Conservation (phyloP, 179 eudicot species). For the Silene noctiflora region DNA sequence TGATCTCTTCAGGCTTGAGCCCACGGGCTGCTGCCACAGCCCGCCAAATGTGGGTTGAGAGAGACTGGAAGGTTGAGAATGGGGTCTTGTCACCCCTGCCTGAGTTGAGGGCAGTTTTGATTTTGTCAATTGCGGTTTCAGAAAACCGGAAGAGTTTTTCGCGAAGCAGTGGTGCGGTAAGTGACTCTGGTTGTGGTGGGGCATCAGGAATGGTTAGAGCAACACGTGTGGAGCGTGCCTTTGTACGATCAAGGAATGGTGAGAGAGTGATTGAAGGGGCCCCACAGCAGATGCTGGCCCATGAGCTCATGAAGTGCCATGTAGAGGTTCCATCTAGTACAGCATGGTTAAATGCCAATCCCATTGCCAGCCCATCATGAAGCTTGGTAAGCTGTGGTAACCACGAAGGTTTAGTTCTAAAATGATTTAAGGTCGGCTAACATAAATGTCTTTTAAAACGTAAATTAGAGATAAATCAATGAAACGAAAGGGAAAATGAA, state of each 20-base stretch:
- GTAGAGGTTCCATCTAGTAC: slow-evolving; percentile 88
- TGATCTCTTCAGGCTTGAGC: slow-evolving; percentile 72
- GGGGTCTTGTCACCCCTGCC: slow-evolving; percentile 23
- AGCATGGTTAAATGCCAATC: slow-evolving; percentile 89
- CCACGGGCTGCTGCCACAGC: slow-evolving; percentile 73
- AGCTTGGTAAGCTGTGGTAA: slow-evolving; percentile 71
- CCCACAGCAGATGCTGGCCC: slow-evolving; percentile 77
- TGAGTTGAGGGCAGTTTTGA: slow-evolving; percentile 53
- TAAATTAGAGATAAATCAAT: too few species aligned
- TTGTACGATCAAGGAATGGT: slow-evolving; percentile 78
- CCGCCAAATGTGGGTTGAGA: slow-evolving; percentile 80
- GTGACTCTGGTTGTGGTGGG: slow-evolving; percentile 29
- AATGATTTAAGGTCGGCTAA: too few species aligned
- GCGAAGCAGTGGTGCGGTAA: slow-evolving; percentile 38
- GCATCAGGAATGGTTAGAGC: slow-evolving; percentile 62
- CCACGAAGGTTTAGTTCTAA: neutral
- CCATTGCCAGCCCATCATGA: slow-evolving; percentile 75
- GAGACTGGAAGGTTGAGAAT: slow-evolving; percentile 80
- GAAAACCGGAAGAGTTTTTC: slow-evolving; percentile 77
- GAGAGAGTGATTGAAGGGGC: slow-evolving; percentile 42
- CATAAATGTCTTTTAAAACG: too few species aligned
- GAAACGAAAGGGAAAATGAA: too few species aligned
- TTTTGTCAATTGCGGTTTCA: slow-evolving; percentile 36
- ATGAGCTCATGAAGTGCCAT: slow-evolving; percentile 98
- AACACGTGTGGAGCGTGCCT: slow-evolving; percentile 77